These are phyloP conservation scores for Suhomyces xylopsoci DNA, from an alignment of 805 yeast species.

Conservation along the genomic window DNA sequence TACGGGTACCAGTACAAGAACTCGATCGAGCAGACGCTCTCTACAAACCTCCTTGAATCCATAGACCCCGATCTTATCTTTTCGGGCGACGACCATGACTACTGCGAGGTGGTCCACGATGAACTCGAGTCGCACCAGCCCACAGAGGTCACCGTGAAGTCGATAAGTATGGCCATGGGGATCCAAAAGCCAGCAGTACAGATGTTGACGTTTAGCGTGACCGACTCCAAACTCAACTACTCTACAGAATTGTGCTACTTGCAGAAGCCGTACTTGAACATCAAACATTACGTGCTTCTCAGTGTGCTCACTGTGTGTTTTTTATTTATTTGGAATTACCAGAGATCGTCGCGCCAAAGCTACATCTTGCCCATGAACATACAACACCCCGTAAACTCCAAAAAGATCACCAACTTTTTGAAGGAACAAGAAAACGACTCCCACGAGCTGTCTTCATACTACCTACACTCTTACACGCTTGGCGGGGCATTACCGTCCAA, in stretches of 20 bases:
- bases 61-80: constrained; percentile 21
- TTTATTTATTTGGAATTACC: constrained; percentile 29
- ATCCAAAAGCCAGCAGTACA: constrained; percentile 52
- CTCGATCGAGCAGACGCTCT: constrained; percentile 15
- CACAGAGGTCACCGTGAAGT: constrained; percentile 78
- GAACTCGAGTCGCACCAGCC: constrained; percentile 14
- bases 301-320: constrained; percentile 31
- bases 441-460: constrained; percentile 2
- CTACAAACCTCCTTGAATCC: constrained; percentile 12
- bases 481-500: background rate
- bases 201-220: constrained; percentile 23
- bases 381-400: constrained; percentile 14
- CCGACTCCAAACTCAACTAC: constrained; percentile 17
- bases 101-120: constrained; percentile 70
- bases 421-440: constrained; percentile 21
- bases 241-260: constrained; percentile 44
- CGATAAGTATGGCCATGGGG: constrained; percentile 93
- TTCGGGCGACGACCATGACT: constrained; percentile 56
- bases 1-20: constrained; percentile 26
- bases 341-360: constrained; percentile 22
- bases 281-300: constrained; percentile 33
- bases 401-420: constrained; percentile 28
- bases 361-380: constrained; percentile 24
- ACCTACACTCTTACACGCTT: constrained; percentile 8
- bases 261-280: constrained; percentile 45